Evolutionary conservation across 2,329 filamentous ascomycete genomes (phyloP).

Genomic region (Fusarium goolgardi): DNA sequence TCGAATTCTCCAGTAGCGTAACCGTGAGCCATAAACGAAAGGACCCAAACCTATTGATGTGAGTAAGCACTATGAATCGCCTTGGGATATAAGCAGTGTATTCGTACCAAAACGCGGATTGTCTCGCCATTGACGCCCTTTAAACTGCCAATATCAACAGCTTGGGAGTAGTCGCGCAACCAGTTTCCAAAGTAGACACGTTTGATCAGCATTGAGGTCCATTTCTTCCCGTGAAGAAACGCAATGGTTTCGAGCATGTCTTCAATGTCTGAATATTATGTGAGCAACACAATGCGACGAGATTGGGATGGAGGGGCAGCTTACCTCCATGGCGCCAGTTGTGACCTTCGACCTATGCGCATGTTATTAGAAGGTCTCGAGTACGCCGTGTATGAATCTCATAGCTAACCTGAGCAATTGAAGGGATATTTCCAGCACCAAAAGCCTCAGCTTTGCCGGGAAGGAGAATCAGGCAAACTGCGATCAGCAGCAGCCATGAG

Average conservation of each 20-base stretch:
- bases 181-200: constrained; percentile 89
- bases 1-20: constrained; percentile 90
- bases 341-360: constrained; percentile 69
- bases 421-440: constrained; percentile 78
- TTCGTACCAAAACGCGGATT: constrained; percentile 74
- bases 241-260: constrained; percentile 82
- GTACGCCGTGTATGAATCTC: neutral
- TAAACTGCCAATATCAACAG: constrained; percentile 81
- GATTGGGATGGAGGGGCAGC: constrained; percentile 29
- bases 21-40: constrained; percentile 84
- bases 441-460: constrained; percentile 70
- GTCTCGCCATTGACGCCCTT: constrained; percentile 83
- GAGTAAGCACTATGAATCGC: neutral
- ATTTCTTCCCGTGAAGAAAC: constrained; percentile 85
- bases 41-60: constrained; percentile 72
- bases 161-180: constrained; percentile 87
- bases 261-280: constrained; percentile 71
- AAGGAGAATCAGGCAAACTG: constrained; percentile 64
- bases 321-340: constrained; percentile 77
- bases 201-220: constrained; percentile 82
- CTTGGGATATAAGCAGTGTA: neutral
- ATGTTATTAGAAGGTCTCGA: constrained; percentile 20
- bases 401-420: constrained; percentile 61
- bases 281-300: constrained; percentile 26
- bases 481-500: constrained; percentile 64